Conservation (phyloP, 768 basidiomycete genomes). For the Suillus ampliporus region DNA sequence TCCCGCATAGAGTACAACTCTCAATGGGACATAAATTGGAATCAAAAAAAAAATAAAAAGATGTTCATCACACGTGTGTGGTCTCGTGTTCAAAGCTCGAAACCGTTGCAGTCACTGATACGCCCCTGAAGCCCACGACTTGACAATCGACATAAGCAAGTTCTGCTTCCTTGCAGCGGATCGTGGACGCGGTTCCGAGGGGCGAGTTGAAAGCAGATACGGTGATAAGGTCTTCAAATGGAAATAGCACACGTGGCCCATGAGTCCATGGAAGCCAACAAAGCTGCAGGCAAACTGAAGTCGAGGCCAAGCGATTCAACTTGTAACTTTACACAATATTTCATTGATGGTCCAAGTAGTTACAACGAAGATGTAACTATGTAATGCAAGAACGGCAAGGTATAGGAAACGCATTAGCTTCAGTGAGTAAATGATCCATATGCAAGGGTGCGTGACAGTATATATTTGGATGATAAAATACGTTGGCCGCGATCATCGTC, state of each 20-base stretch:
- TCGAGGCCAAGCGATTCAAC: not conserved
- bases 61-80: too few species aligned
- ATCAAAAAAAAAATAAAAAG: too few species aligned
- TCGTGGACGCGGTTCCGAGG: slow-evolving; percentile 30
- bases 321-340: not conserved
- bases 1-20: too few species aligned
- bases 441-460: not conserved
- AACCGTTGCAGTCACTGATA: too few species aligned
- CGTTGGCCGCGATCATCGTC: not conserved
- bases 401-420: slow-evolving; percentile 24
- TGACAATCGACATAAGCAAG: slow-evolving; percentile 23
- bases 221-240: slow-evolving; percentile 31
- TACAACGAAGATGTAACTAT: slow-evolving; percentile 2
- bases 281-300: slow-evolving; percentile 23
- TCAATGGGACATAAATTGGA: too few species aligned
- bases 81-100: too few species aligned
- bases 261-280: slow-evolving; percentile 30
- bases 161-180: slow-evolving; percentile 26
- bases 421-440: slow-evolving; percentile 21
- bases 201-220: slow-evolving; percentile 20
- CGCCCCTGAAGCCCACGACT: too few species aligned
- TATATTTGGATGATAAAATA: slow-evolving; percentile 4
- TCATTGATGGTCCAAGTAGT: not conserved
- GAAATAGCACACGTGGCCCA: slow-evolving; percentile 26
- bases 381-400: slow-evolving; percentile 6